phyloP scores from a whole-genome alignment of 176 grass and related monocot species.

The Alopecurus myosuroides region DNA sequence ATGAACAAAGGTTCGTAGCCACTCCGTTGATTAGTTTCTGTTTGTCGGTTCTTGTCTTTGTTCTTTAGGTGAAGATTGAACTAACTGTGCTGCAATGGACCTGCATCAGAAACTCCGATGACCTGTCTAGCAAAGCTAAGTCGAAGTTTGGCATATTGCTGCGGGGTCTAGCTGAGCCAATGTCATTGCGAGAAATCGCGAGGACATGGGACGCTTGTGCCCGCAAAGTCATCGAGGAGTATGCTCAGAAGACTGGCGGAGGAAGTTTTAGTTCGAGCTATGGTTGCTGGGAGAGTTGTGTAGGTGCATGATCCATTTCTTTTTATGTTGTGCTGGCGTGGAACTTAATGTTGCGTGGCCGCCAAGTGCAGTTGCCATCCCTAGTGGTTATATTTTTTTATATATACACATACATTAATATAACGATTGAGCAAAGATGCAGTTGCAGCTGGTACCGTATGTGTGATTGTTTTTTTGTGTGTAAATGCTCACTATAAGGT shows the following conservation, averaged over 20 bases:
- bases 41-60: background rate
- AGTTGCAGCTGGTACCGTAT: background rate
- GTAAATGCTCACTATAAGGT: background rate
- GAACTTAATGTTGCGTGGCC: background rate
- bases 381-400: background rate
- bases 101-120: slow-evolving; percentile 57
- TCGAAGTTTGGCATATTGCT: slow-evolving; percentile 66
- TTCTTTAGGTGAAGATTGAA: background rate
- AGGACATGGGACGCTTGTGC: slow-evolving; percentile 80
- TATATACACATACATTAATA: background rate
- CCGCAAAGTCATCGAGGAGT: slow-evolving; percentile 71
- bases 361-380: background rate
- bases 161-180: slow-evolving; percentile 63
- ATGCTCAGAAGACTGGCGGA: slow-evolving; percentile 79
- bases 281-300: slow-evolving; percentile 71
- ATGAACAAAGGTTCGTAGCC: slow-evolving; percentile 66
- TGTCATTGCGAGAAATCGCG: slow-evolving; percentile 86
- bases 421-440: background rate
- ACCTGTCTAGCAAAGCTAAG: slow-evolving; percentile 72
- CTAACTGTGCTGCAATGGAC: slow-evolving; percentile 17
- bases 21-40: background rate
- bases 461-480: slow-evolving; percentile 4
- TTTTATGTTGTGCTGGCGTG: background rate
- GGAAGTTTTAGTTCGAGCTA: slow-evolving; percentile 93
- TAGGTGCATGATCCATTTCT: slow-evolving; percentile 38